A percentile compares a stretch with the other conserved stretches of the same genome.
These are phyloP conservation scores for Botrytis deweyae DNA, from an alignment of 2,329 filamentous ascomycete species.

Conservation along the genomic window DNA sequence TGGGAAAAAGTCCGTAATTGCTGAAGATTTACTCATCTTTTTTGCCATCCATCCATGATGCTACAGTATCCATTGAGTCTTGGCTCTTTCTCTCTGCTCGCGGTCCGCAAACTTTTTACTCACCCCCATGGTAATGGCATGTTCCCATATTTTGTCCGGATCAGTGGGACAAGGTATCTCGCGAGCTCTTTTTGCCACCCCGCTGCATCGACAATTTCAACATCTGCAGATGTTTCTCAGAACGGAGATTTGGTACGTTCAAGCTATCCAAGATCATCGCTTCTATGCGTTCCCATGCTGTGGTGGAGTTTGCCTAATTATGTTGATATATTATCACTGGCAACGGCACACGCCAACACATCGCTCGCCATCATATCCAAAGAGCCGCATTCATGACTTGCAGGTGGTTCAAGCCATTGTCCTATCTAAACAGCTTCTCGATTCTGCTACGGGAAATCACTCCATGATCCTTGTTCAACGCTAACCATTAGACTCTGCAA, in stretches of 20 bases:
- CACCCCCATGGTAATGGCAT: background rate
- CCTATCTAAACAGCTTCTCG: conserved; percentile 42
- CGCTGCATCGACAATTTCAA: conserved; percentile 37
- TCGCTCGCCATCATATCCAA: conserved; percentile 58
- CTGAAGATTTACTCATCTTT: conserved; percentile 19
- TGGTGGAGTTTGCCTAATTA: conserved; percentile 61
- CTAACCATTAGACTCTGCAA: conserved; percentile 47
- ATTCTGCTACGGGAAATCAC: conserved; percentile 35
- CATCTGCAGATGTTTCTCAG: conserved; percentile 38
- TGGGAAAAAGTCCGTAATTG: conserved; percentile 20
- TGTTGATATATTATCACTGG: conserved; percentile 73
- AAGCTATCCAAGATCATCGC: conserved; percentile 39
- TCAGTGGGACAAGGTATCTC: conserved; percentile 26
- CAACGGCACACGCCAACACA: conserved; percentile 86
- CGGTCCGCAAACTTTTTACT: conserved; percentile 16
- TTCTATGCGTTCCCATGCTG: conserved; percentile 45
- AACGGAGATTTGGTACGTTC: conserved; percentile 38
- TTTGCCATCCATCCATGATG: conserved; percentile 13
- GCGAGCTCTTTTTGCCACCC: conserved; percentile 37
- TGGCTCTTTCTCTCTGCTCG: conserved; percentile 17
- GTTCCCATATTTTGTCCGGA: conserved; percentile 18
- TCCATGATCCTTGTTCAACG: conserved; percentile 38
- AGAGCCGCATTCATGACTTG: conserved; percentile 59
- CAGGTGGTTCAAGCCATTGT: conserved; percentile 41
- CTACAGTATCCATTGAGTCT: conserved; percentile 13